These are phyloP conservation scores for Penicillium oxalicum DNA, from an alignment of 2,329 filamentous ascomycete genomes.

Conservation along the genomic window DNA sequence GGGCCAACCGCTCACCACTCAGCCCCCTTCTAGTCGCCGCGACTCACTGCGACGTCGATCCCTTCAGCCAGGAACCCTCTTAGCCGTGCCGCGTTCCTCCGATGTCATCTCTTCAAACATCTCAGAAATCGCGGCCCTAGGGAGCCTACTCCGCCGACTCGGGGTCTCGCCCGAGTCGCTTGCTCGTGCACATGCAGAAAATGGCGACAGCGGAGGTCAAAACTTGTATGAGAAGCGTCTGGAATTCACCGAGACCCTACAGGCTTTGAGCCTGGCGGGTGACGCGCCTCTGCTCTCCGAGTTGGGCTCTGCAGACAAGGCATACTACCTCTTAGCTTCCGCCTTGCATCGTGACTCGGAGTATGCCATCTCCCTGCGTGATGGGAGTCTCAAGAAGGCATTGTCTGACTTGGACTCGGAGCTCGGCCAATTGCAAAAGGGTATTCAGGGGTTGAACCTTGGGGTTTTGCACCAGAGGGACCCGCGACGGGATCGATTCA, in stretches of 20 bases:
- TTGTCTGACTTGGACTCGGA: slow-evolving; percentile 28
- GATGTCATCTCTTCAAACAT: background rate
- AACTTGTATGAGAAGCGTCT: slow-evolving; percentile 27
- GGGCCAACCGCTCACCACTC: slow-evolving; percentile 15
- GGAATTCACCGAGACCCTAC: slow-evolving; percentile 25
- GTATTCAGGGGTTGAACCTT: slow-evolving; percentile 29
- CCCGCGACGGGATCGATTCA: slow-evolving; percentile 25
- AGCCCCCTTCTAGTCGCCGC: slow-evolving; percentile 19
- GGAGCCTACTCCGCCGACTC: slow-evolving; percentile 30
- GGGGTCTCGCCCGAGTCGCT: slow-evolving; percentile 27
- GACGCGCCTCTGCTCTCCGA: slow-evolving; percentile 28
- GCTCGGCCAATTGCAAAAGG: slow-evolving; percentile 28
- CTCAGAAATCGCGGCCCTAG: slow-evolving; percentile 23
- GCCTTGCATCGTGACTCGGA: slow-evolving; percentile 27
- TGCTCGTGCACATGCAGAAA: slow-evolving; percentile 17
- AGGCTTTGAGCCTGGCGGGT: slow-evolving; percentile 23
- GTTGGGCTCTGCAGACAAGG: slow-evolving; percentile 27
- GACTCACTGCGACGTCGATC: slow-evolving; percentile 26
- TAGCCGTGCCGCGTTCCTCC: slow-evolving; percentile 11
- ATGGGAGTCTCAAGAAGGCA: slow-evolving; percentile 22
- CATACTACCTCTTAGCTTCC: slow-evolving; percentile 28
- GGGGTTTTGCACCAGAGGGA: slow-evolving; percentile 30
- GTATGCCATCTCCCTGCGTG: slow-evolving; percentile 24
- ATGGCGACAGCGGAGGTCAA: slow-evolving; percentile 10
- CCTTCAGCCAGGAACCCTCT: slow-evolving; percentile 16